Evolutionary conservation across 2,329 filamentous ascomycete genomes (phyloP).

Genomic region (Pseudogymnoascus sp.): DNA sequence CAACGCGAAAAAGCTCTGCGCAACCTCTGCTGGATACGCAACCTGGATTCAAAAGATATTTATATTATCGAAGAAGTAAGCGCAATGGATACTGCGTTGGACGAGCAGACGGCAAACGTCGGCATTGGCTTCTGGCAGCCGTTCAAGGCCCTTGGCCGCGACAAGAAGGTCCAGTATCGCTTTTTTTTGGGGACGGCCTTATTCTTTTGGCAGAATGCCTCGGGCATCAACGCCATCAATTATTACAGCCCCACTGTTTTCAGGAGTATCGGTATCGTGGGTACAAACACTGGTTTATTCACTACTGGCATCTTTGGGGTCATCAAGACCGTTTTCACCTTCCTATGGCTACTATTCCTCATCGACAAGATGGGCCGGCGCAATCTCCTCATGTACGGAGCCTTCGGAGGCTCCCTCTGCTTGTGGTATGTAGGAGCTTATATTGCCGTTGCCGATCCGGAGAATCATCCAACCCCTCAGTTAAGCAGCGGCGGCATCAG

Average conservation of each 20-base stretch:
- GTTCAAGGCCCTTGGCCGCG: slow-evolving; percentile 48
- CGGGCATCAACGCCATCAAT: slow-evolving; percentile 72
- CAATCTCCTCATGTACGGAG: slow-evolving; percentile 59
- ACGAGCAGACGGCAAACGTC: slow-evolving; percentile 54
- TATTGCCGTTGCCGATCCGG: slow-evolving; percentile 44
- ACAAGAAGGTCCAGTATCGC: slow-evolving; percentile 57
- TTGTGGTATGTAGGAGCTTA: slow-evolving; percentile 60
- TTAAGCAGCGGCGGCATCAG: slow-evolving; percentile 47
- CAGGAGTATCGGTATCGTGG: slow-evolving; percentile 50
- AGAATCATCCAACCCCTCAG: slow-evolving; percentile 25
- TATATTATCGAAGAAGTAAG: slow-evolving; percentile 70
- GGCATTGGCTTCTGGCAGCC: slow-evolving; percentile 71
- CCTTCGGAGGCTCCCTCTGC: slow-evolving; percentile 52
- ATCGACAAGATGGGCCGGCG: slow-evolving; percentile 58
- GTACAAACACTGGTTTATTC: slow-evolving; percentile 49
- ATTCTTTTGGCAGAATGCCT: slow-evolving; percentile 74
- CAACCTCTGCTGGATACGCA: slow-evolving; percentile 58
- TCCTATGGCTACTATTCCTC: slow-evolving; percentile 62
- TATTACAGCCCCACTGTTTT: slow-evolving; percentile 68
- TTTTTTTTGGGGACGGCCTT: slow-evolving; percentile 67
- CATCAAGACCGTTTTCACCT: slow-evolving; percentile 62
- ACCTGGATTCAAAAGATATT: slow-evolving; percentile 45
- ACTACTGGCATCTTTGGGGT: slow-evolving; percentile 73
- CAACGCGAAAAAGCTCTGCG: slow-evolving; percentile 51
- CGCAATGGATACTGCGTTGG: slow-evolving; percentile 62